Evolutionary conservation across 2,329 filamentous ascomycete species (phyloP).

Genomic region (Golovinomyces cichoracearum): DNA sequence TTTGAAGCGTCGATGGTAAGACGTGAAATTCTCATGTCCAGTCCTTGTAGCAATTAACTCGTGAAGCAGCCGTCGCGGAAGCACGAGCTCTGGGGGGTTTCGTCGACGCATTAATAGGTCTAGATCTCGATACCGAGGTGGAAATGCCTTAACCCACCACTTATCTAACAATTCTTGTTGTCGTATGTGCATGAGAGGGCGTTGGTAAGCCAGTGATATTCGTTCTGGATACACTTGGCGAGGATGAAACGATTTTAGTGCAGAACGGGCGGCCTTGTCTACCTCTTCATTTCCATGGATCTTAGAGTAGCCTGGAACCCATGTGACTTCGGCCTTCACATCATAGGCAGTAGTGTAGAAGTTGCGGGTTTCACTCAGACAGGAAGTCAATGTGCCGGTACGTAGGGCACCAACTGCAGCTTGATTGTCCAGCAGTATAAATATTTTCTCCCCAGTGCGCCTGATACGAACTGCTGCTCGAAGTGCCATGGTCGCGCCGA

Average conservation of each 20-base stretch:
- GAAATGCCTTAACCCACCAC: background rate
- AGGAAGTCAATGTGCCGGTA: background rate
- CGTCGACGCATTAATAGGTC: background rate
- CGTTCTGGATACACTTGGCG: background rate
- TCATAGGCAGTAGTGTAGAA: background rate
- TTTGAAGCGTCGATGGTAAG: background rate
- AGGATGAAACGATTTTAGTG: background rate
- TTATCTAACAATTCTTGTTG: no score
- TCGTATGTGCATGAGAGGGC: no score
- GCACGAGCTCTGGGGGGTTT: background rate
- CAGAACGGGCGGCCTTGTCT: background rate
- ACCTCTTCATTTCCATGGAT: background rate
- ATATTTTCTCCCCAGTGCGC: background rate
- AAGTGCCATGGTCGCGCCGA: background rate
- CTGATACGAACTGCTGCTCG: background rate
- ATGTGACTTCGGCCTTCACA: background rate
- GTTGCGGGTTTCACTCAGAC: background rate
- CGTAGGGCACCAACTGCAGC: background rate
- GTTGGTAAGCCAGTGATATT: no score
- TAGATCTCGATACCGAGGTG: no score
- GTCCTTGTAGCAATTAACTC: background rate
- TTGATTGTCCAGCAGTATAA: no score
- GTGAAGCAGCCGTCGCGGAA: background rate
- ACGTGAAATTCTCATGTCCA: background rate
- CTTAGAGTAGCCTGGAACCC: background rate